Evolutionary conservation across 2,329 filamentous ascomycete species (phyloP), one percentile per base, ranked within the genome.

Genomic region (Diplodia corticola): DNA sequence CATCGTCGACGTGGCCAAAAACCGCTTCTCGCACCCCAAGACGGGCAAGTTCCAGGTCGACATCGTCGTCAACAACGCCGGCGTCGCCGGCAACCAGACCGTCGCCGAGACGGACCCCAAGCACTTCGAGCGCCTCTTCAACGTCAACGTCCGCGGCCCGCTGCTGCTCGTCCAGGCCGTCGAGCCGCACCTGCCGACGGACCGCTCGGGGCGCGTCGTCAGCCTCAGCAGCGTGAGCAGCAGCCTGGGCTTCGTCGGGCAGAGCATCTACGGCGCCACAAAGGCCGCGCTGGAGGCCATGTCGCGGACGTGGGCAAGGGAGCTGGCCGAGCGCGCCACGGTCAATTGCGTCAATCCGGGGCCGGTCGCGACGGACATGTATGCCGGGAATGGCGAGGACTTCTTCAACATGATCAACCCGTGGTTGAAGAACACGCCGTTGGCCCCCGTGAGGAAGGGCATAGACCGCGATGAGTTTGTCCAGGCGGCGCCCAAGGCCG

Each of bases 41-140:
- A 82, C 79, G 68, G 77, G 78, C 67, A 80, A 81, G 65, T 86
- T 92, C 75, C 86, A 89, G 72, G 84, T 96, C 73, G 91, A 96
- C 79, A 91, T 96, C 68, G 81, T 96, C 63, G 82, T 96, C 81
- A 96, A 96, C 84, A 96, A 96, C 77, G 92, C 93, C 33, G 93
- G 91, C 28, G 80, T 86, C 2, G 79, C 82, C 12, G 77, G 85
- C 46, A 94, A 95, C 79, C 85, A 89, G 71, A 76, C 80, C 28
- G 79, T 91, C 26, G 84, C 86, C 60, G 85, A 90, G 30, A 85
- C 92, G 69, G 85, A 84, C 4, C 74, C 83, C 5, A 82, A 83
- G 13, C 85, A 93, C 72, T 96, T 93, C 79, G 83, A 88, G 50
- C 81, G 84, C 71, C 88, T 90, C 66, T 96, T 92, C 80, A 85